Evolutionary conservation across 495 filamentous ascomycete species (phyloP).

Genomic region (Staphylotrichum longicolle): DNA sequence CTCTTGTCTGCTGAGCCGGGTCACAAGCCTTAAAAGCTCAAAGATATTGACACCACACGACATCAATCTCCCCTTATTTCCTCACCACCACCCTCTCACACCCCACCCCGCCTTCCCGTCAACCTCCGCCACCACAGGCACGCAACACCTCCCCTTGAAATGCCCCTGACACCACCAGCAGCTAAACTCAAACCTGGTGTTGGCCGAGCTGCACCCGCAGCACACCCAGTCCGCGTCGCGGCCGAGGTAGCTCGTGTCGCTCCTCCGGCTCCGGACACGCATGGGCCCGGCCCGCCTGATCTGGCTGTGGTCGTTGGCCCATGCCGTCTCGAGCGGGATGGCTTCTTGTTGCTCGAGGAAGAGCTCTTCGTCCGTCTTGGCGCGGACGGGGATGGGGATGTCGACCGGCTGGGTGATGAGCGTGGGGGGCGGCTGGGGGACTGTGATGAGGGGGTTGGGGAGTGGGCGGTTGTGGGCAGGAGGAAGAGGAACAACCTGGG

Average conservation of each 20-base stretch:
- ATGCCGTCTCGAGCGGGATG: background rate
- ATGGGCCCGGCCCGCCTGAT: background rate
- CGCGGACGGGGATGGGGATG: background rate
- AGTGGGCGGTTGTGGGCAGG: background rate
- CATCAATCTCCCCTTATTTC: background rate
- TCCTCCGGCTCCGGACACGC: background rate
- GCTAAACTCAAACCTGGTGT: slow-evolving; percentile 11
- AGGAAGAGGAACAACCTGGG: background rate
- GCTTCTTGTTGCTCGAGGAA: background rate
- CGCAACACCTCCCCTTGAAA: slow-evolving; percentile 3
- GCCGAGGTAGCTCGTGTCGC: background rate
- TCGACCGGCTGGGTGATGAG: background rate
- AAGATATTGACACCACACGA: too few species aligned
- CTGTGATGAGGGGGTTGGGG: background rate
- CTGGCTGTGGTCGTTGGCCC: background rate
- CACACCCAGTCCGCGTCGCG: slow-evolving; percentile 15
- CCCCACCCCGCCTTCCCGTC: background rate
- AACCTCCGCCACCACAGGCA: background rate
- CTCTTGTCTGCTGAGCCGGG: too few species aligned
- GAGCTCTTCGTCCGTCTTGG: background rate
- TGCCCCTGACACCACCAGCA: slow-evolving; percentile 16
- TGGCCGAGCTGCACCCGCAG: slow-evolving; percentile 13
- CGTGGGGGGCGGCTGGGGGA: background rate
- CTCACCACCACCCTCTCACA: background rate
- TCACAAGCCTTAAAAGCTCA: too few species aligned